These are phyloP conservation scores for Ramularia collo-cygni DNA, from an alignment of 2,329 filamentous ascomycete species.

Conservation along the genomic window DNA sequence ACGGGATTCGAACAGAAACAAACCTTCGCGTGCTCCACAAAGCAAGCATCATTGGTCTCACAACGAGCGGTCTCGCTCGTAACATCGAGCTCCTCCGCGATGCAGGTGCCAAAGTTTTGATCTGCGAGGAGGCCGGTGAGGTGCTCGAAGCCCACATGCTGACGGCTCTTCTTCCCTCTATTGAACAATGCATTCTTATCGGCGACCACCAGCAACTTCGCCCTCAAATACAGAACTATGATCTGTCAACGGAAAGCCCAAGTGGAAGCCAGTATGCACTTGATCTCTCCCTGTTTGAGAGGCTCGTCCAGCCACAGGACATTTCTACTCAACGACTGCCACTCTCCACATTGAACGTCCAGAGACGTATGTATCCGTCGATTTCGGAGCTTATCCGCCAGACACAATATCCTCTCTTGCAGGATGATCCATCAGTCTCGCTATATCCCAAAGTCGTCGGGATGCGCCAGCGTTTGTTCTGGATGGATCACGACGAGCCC, in stretches of 20 bases:
- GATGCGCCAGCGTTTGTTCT: conserved; percentile 49
- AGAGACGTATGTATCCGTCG: conserved; percentile 59
- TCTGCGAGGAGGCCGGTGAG: conserved; percentile 59
- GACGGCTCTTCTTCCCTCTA: conserved; percentile 50
- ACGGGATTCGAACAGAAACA: conserved; percentile 25
- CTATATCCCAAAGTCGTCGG: conserved; percentile 39
- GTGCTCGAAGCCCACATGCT: conserved; percentile 59
- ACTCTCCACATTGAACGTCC: conserved; percentile 44
- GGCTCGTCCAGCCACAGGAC: conserved; percentile 39
- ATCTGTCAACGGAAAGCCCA: conserved; percentile 44
- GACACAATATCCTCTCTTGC: conserved; percentile 51
- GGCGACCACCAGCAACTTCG: conserved; percentile 59
- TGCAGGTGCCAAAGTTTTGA: conserved; percentile 32
- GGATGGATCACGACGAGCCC: conserved; percentile 51
- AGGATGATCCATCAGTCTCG: conserved; percentile 38
- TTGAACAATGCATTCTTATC: conserved; percentile 58
- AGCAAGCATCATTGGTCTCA: conserved; percentile 52
- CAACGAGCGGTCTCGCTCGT: conserved; percentile 52
- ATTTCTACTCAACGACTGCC: conserved; percentile 5
- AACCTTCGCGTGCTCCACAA: conserved; percentile 34
- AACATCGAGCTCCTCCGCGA: conserved; percentile 49
- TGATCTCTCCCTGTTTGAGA: conserved; percentile 57
- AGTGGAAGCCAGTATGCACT: conserved; percentile 48
- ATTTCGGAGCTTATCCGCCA: conserved; percentile 54
- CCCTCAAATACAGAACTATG: conserved; percentile 51